Percentiles rank a stretch among this genome's conserved stretches.
Evolutionary conservation across 2,329 filamentous ascomycete species (phyloP).

Genomic region (Mycosphaerella sp.): DNA sequence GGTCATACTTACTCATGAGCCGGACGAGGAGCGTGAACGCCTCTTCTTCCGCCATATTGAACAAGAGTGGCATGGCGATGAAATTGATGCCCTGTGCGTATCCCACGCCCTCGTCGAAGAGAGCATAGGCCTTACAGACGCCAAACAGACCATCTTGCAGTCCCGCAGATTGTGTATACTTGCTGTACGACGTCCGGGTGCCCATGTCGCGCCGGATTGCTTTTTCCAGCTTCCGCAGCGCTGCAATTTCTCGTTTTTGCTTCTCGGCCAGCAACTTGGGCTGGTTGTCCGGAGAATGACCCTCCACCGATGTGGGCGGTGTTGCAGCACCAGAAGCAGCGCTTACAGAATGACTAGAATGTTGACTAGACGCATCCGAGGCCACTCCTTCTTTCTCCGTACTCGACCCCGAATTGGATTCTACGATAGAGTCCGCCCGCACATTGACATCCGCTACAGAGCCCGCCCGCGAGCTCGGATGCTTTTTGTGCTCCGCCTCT

Average conservation of each 20-base stretch:
- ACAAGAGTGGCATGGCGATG: constrained; percentile 88
- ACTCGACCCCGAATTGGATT: constrained; percentile 44
- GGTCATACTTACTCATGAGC: constrained; percentile 91
- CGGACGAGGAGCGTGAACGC: constrained; percentile 89
- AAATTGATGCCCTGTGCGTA: constrained; percentile 99
- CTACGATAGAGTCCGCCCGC: constrained; percentile 32
- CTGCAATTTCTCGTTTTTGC: constrained; percentile 67
- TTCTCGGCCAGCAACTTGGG: constrained; percentile 61
- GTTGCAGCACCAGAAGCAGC: constrained; percentile 43
- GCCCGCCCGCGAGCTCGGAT: constrained; percentile 17
- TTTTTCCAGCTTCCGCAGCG: constrained; percentile 80
- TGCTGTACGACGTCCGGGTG: constrained; percentile 89
- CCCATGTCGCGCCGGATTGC: constrained; percentile 85
- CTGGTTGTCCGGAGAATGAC: constrained; percentile 49
- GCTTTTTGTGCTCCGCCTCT: constrained; percentile 55
- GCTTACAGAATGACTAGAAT: constrained; percentile 66
- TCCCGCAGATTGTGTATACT: constrained; percentile 84
- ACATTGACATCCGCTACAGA: constrained; percentile 10
- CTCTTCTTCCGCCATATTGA: constrained; percentile 98
- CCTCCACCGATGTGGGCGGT: constrained; percentile 28
- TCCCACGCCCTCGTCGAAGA: constrained; percentile 89
- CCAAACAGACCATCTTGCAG: constrained; percentile 92
- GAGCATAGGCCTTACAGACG: constrained; percentile 92
- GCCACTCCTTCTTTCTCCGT: constrained; percentile 56
- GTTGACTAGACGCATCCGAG: constrained; percentile 79